phyloP scores from a whole-genome alignment of 805 yeast species.

The Hanseniaspora vineae region DNA sequence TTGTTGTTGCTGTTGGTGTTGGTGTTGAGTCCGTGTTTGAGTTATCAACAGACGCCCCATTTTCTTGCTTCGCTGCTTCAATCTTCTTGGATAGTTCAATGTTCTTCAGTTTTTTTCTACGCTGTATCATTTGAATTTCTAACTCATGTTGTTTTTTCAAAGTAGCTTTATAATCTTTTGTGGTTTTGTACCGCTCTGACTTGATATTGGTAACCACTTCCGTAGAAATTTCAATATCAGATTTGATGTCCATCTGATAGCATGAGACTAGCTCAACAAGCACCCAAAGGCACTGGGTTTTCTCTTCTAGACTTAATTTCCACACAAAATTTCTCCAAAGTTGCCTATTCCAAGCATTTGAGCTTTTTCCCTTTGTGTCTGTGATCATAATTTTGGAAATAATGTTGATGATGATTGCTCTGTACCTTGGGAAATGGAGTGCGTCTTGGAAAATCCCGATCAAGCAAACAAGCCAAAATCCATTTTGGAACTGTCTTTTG shows the following conservation, averaged over 20 bases:
- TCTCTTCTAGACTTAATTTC: constrained; percentile 37
- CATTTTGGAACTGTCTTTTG: constrained; percentile 65
- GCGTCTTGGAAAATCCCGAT: constrained; percentile 48
- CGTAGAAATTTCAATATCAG: constrained; percentile 20
- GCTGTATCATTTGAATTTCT: background rate
- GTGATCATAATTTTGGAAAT: constrained; percentile 35
- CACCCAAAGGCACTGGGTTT: constrained; percentile 46
- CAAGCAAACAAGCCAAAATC: constrained; percentile 72
- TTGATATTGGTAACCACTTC: constrained; percentile 22
- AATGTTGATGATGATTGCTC: constrained; percentile 32
- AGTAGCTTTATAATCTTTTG: constrained; percentile 13
- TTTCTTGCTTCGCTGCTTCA: constrained; percentile 7
- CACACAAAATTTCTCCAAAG: constrained; percentile 41
- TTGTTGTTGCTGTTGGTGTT: constrained; percentile 6
- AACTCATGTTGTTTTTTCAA: background rate
- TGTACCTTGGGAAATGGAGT: constrained; percentile 17
- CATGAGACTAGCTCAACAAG: constrained; percentile 43
- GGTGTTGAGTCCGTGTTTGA: background rate
- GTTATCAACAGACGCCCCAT: constrained; percentile 9
- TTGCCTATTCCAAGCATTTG: constrained; percentile 28
- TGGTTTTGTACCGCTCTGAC: constrained; percentile 21
- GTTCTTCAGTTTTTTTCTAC: constrained; percentile 4
- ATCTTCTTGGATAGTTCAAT: constrained; percentile 2
- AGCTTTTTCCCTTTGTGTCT: constrained; percentile 33
- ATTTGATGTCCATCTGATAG: constrained; percentile 21